phyloP scores from a whole-genome alignment of 2,329 filamentous ascomycete genomes.

The Fusarium sambucinum region DNA sequence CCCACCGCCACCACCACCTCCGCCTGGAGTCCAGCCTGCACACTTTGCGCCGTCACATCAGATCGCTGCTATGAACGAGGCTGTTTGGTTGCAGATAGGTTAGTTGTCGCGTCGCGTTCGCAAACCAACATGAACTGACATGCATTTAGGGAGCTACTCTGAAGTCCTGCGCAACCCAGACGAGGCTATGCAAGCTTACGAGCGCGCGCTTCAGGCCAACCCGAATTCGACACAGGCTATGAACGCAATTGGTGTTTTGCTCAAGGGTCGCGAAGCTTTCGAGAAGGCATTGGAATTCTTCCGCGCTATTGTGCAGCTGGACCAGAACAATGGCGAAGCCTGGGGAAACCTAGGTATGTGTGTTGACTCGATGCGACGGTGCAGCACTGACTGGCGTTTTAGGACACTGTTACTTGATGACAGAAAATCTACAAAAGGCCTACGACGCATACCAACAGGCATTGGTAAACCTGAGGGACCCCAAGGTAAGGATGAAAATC shows the following conservation, averaged over 20 bases:
- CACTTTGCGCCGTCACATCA: constrained; percentile 78
- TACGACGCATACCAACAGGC: constrained; percentile 98
- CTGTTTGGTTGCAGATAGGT: constrained; percentile 94
- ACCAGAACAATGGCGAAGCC: constrained; percentile 89
- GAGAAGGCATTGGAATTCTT: constrained; percentile 94
- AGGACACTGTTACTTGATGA: constrained; percentile 99
- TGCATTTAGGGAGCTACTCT: constrained; percentile 78
- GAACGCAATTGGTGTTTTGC: constrained; percentile 92
- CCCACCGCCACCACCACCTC: constrained; percentile 61
- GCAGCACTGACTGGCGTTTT: constrained; percentile 34
- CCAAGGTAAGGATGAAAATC: constrained; percentile 75
- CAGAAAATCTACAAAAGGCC: constrained; percentile 96
- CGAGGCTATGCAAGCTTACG: constrained; percentile 89
- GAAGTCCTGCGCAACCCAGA: constrained; percentile 91
- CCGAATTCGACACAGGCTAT: constrained; percentile 89
- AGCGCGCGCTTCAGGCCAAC: constrained; percentile 89
- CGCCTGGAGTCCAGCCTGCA: constrained; percentile 62
- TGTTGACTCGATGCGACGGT: constrained; percentile 6
- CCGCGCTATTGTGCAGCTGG: constrained; percentile 89
- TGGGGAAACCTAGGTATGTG: constrained; percentile 91
- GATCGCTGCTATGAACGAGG: constrained; percentile 83
- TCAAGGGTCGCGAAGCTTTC: constrained; percentile 93
- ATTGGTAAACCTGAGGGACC: constrained; percentile 89
- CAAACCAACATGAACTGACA: constrained; percentile 40
- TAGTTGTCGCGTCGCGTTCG: constrained; percentile 54